These are phyloP conservation scores for Daldinia vernicosa DNA, from an alignment of 495 filamentous ascomycete species.

Conservation along the genomic window DNA sequence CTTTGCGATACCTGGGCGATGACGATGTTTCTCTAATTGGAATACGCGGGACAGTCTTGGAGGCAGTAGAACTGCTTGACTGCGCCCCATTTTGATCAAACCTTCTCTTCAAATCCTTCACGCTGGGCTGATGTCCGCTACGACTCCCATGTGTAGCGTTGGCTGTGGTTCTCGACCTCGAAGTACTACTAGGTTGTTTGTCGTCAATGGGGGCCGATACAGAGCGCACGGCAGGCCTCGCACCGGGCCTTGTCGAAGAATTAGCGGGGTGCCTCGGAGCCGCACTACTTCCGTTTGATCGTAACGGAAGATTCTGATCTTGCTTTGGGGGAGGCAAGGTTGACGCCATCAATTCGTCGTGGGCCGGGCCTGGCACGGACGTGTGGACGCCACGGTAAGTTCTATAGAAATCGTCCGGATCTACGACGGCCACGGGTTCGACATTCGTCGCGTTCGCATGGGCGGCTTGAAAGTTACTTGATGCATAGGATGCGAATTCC, in stretches of 20 bases:
- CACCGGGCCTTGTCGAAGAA: conserved; percentile 39
- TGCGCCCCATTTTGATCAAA: conserved; percentile 57
- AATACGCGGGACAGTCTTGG: conserved; percentile 49
- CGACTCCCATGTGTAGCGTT: conserved; percentile 40
- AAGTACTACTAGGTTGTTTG: conserved; percentile 40
- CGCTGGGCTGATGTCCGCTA: conserved; percentile 54
- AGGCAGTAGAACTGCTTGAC: conserved; percentile 35
- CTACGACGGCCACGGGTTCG: conserved; percentile 48
- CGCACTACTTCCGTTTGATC: conserved; percentile 51
- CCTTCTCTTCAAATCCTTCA: conserved; percentile 64
- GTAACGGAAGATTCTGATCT: conserved; percentile 36
- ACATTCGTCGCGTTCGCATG: conserved; percentile 49
- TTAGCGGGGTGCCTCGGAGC: conserved; percentile 50
- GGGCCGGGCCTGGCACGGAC: conserved; percentile 29
- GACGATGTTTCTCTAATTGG: conserved; percentile 46
- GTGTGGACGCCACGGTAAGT: conserved; percentile 53
- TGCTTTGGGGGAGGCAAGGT: conserved; percentile 45
- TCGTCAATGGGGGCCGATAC: conserved; percentile 61
- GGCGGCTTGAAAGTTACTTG: conserved; percentile 50
- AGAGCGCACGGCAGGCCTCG: conserved; percentile 53
- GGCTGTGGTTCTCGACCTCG: conserved; percentile 44
- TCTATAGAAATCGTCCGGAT: conserved; percentile 64
- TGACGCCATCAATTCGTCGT: conserved; percentile 49
- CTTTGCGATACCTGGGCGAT: conserved; percentile 36
- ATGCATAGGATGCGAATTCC: conserved; percentile 50